phyloP scores from a whole-genome alignment of 106 monocot genomes.

The Dendrobium chrysotoxum region DNA sequence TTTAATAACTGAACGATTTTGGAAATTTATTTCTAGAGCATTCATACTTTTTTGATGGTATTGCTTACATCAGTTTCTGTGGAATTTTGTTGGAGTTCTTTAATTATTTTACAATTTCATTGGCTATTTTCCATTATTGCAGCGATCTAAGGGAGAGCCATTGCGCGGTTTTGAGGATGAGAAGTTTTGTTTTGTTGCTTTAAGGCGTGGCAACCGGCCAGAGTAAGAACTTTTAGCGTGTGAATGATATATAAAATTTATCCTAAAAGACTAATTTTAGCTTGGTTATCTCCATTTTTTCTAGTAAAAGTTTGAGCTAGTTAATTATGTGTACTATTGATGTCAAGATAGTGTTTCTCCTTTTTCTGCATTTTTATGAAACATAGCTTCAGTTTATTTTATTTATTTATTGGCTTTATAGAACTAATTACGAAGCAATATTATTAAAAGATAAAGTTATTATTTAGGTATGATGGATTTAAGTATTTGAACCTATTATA shows the following conservation, averaged over 20 bases:
- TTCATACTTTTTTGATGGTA: not conserved
- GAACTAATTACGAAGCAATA: not conserved
- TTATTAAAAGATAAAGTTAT: not conserved
- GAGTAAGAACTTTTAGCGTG: constrained; percentile 32
- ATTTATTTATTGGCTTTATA: not conserved
- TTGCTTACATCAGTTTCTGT: not conserved
- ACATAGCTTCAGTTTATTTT: not conserved
- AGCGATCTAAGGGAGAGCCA: constrained; percentile 68
- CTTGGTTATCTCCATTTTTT: not conserved
- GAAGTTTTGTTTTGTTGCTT: constrained; percentile 90
- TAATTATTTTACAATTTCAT: not conserved
- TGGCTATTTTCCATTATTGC: constrained; percentile 11
- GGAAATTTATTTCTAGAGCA: not conserved
- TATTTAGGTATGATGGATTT: not conserved
- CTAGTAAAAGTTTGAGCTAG: not conserved
- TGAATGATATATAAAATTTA: constrained; percentile 3
- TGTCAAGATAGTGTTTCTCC: not conserved
- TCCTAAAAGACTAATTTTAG: not conserved
- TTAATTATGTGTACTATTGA: not conserved
- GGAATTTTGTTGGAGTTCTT: not conserved
- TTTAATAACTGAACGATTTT: not conserved
- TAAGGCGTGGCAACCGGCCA: constrained; percentile 77
- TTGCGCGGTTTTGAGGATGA: constrained; percentile 98
- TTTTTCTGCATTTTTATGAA: not conserved
- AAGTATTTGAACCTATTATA: not conserved